Base-by-base conservation (phyloP, 805 yeast species). In the Lipomyces yamanashiensis region DNA sequence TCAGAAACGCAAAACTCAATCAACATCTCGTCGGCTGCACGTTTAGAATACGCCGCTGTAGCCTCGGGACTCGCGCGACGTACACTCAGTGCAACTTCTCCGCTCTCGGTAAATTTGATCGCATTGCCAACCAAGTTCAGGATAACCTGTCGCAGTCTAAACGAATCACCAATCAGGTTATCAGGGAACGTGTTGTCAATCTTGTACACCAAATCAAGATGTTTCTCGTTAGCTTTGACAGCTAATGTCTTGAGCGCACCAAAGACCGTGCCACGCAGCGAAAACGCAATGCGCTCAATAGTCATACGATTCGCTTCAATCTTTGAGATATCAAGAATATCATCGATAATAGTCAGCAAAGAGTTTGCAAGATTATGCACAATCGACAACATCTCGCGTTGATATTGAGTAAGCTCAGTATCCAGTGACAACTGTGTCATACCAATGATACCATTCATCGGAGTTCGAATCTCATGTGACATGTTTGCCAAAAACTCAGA, bases 271-370 rank as follows among this genome's bases (percentile, higher is more conserved):
- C 93, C 92, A 72, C 97, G 81, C 52, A 90, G 79, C 13, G 93
- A 87, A 73, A 90, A 90, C 66, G 92, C 96, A 65, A 90, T 90
- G 73, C 89, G 89, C 73, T 90, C 97, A 60, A 90, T 90, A 0
- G 96, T 90, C 96, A 90, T 91, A 76, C 96, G 82, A 76, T 90
- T 90, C 36, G 96, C 96, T 76, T 90, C 97, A 77, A 90, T 90
- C 83, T 90, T 90, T 61, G 96, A 90, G 73, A 90, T 90, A 85
- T 90, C 97, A 70, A 90, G 81, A 71, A 90, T 90, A 75, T 90
- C 97, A 74, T 90, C 97, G 70, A 90, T 90, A 69, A 90, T 90
- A 0, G 96, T 90, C 71, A 90, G 81, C 70, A 90, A 79, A 0
- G 96, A 89, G 74, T 89, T 90, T 17, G 96, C 96, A 71, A 90